Conservation (phyloP, 164 flowering plant genomes). For the Stephania japonica region DNA sequence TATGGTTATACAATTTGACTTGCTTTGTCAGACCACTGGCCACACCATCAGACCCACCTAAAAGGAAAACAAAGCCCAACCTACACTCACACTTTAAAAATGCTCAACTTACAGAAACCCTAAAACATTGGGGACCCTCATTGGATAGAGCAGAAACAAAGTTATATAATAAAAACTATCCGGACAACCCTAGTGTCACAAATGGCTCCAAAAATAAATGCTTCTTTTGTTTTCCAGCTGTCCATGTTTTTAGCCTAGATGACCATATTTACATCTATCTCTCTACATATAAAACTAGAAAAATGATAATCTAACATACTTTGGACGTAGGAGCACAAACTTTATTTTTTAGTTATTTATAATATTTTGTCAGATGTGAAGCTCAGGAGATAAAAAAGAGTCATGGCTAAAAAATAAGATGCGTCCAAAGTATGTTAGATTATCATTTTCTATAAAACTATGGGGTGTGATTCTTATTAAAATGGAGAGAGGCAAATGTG, state of each 20-base stretch:
- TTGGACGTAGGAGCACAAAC: too few species aligned
- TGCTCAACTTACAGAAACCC: not conserved
- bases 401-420: too few species aligned
- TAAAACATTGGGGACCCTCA: not conserved
- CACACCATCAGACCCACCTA: not conserved
- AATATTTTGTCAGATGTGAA: too few species aligned
- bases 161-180: not conserved
- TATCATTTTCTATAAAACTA: too few species aligned
- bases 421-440: too few species aligned
- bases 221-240: not conserved
- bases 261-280: too few species aligned
- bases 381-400: too few species aligned
- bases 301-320: too few species aligned
- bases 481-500: not conserved
- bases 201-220: not conserved
- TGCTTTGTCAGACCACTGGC: not conserved
- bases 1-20: not conserved
- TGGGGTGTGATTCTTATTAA: not conserved
- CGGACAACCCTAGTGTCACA: not conserved
- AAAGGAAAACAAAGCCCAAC: not conserved
- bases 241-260: too few species aligned
- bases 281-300: too few species aligned
- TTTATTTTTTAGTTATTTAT: too few species aligned
- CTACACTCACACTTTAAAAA: not conserved
- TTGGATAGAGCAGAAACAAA: not conserved